Base-by-base conservation (phyloP, 2,329 filamentous ascomycete species). In the Penicillium expansum region DNA sequence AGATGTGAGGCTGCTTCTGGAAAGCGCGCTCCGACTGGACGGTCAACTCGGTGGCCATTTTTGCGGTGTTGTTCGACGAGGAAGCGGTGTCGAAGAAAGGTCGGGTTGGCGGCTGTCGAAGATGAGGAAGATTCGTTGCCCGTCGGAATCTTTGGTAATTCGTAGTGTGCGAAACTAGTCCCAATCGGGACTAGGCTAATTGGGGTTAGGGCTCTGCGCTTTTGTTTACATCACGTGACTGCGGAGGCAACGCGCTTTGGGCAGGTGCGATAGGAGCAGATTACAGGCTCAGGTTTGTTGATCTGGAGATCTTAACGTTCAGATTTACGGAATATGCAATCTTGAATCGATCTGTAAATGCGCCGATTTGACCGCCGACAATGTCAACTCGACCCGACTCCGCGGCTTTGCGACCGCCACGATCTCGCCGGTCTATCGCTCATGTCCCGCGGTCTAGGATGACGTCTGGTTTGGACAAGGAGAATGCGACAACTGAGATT, bases 1-100 rank as follows among this genome's bases (percentile, higher is more conserved):
- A 99, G 86, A 99, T 96, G 83, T 99, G 94, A 81, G 94, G 94
- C 87, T 99, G 93, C 89, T 99, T 99, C 84, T 97, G 94, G 91
- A 90, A 99, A 86, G 94, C 94, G 85, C 94, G 93, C 89, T 99
- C 94, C 80, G 91, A 95, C 89, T 99, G 94, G 82, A 99, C 94
- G 81, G 92, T 96, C 84, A 97, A 86, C 86, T 96, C 92, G 86
- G 92, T 96, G 80, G 92, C 92, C 92, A 96, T 96, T 81, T 79
- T 86, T 84, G 82, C 82, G 80, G 76, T 76, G 77, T 79, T 77
- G 79, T 71, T 70, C 72, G 73, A 76, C 74, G 69, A 67, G 72
- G 73, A 69, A 71, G 67, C 67, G 68, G 64, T 68, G 70, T 74
- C 72, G 69, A 71, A 64, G 62, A 64, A 67, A 66, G 67, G 67